Evolutionary conservation across 179 eudicot genomes (phyloP).

Genomic region (Dionaea muscipula): DNA sequence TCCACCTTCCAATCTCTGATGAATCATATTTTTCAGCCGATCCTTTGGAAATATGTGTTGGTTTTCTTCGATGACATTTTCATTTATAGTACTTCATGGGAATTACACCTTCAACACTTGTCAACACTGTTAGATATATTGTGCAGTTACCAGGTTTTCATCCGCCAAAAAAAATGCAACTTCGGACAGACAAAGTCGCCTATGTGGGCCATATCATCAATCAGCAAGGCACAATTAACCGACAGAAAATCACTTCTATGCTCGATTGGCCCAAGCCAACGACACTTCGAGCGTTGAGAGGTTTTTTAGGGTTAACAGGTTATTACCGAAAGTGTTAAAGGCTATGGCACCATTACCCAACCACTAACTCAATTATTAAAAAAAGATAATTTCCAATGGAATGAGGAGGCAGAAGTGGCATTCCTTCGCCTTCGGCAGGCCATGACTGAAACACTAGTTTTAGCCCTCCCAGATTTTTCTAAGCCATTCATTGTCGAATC

Average conservation of each 20-base stretch:
- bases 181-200: not conserved
- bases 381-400: not conserved
- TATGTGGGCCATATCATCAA: constrained; percentile 9
- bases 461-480: constrained; percentile 5
- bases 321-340: constrained; percentile 1
- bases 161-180: not conserved
- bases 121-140: not conserved
- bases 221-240: constrained; percentile 1
- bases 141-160: not conserved
- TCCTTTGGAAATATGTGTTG: not conserved
- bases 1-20: constrained; percentile 2
- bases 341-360: not conserved
- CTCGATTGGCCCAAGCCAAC: not conserved
- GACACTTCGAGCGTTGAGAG: not conserved
- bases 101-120: not conserved
- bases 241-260: not conserved
- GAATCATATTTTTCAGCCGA: not conserved
- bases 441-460: not conserved
- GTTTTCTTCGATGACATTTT: constrained; percentile 8
- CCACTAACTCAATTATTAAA: not conserved
- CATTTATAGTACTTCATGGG: not conserved
- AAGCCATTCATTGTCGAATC: not conserved
- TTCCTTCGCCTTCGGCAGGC: not conserved
- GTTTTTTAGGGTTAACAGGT: constrained; percentile 7
- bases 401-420: not conserved